Evolutionary conservation across 768 basidiomycete genomes (phyloP).

Genomic region (Clitopilus passeckerianus): DNA sequence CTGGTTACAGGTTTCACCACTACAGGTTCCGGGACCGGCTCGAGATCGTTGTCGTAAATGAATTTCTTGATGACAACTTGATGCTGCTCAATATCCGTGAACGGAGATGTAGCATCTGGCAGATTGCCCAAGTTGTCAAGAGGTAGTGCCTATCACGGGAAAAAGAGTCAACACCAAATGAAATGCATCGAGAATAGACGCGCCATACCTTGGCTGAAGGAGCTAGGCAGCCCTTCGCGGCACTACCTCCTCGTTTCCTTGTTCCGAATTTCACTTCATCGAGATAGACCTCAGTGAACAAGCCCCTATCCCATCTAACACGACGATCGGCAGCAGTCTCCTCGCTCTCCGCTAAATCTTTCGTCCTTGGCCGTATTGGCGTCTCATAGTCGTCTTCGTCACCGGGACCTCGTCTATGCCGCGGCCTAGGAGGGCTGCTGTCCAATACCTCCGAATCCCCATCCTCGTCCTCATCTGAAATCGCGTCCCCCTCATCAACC

Average conservation of each 20-base stretch:
- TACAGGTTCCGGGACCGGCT: slow-evolving; percentile 22
- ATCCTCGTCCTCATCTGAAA: slow-evolving; percentile 15
- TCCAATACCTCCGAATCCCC: slow-evolving; percentile 18
- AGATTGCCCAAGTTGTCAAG: slow-evolving; percentile 75
- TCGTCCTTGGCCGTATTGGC: slow-evolving; percentile 42
- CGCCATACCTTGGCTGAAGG: slow-evolving; percentile 57
- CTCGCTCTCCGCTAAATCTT: slow-evolving; percentile 33
- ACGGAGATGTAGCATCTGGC: slow-evolving; percentile 47
- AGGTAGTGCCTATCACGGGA: slow-evolving; percentile 40
- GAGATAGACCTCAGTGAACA: slow-evolving; percentile 56
- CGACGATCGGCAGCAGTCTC: slow-evolving; percentile 37
- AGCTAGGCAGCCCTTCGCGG: slow-evolving; percentile 59
- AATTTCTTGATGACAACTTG: slow-evolving; percentile 72
- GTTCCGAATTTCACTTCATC: slow-evolving; percentile 58
- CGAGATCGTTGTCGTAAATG: slow-evolving; percentile 72
- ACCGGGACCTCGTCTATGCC: slow-evolving; percentile 64
- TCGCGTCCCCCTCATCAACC: slow-evolving; percentile 21
- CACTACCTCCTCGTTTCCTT: slow-evolving; percentile 36
- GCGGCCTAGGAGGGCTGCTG: slow-evolving; percentile 12
- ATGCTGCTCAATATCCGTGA: slow-evolving; percentile 55
- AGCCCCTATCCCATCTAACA: slow-evolving; percentile 75
- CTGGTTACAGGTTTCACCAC: slow-evolving; percentile 46
- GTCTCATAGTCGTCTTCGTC: slow-evolving; percentile 81
- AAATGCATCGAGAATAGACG: not conserved
- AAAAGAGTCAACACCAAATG: slow-evolving; percentile 6